Conservation (phyloP, 2,329 filamentous ascomycete species). For the Coleophoma eucalyptorum region DNA sequence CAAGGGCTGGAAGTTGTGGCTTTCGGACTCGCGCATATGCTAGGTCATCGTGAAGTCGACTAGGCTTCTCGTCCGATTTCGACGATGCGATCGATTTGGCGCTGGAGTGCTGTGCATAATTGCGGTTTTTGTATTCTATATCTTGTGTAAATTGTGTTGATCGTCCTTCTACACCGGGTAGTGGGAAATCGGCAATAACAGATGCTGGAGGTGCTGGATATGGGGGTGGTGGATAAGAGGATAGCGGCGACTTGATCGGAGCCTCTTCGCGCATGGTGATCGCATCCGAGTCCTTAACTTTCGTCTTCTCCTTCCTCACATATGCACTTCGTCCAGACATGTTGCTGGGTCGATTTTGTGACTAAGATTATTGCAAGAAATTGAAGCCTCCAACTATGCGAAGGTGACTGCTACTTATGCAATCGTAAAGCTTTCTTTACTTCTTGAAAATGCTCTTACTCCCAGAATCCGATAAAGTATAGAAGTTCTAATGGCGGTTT, state of each 20-base stretch:
- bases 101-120: constrained; percentile 1
- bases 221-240: too few relatives aligned
- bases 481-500: too few relatives aligned
- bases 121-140: constrained; percentile 2
- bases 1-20: constrained; percentile 20
- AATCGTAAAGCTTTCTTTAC: too few relatives aligned
- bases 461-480: too few relatives aligned
- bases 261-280: neutral
- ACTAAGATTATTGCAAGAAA: too few relatives aligned
- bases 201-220: neutral
- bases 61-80: constrained; percentile 1
- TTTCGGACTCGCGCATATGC: constrained; percentile 14
- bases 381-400: too few relatives aligned
- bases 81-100: constrained; percentile 6
- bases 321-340: constrained; percentile 58
- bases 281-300: constrained; percentile 26
- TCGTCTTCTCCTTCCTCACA: constrained; percentile 55
- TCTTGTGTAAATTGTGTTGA: constrained; percentile 6
- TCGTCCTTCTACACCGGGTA: constrained; percentile 5
- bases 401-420: too few relatives aligned
- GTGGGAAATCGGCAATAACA: constrained; percentile 12
- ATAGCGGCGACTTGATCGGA: neutral
- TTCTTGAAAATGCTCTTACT: too few relatives aligned
- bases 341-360: constrained; percentile 5
- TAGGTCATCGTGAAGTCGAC: constrained; percentile 5